Evolutionary conservation across 2,329 filamentous ascomycete species (phyloP).

Genomic region (Ophiobolus disseminans): DNA sequence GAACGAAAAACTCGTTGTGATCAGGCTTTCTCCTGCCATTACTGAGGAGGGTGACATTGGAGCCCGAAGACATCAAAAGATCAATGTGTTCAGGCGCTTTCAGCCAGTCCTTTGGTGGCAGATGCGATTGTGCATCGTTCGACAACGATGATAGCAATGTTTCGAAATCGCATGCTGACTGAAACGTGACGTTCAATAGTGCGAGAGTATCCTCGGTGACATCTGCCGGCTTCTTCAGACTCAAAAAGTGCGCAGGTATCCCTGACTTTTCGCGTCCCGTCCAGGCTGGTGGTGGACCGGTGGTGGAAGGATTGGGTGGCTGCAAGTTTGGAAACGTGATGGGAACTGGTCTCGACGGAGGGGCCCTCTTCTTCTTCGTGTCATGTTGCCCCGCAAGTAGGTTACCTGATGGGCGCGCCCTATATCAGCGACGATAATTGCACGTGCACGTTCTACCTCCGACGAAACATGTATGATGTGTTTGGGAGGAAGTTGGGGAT

Average conservation of each 20-base stretch:
- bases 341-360: constrained; percentile 58
- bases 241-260: constrained; percentile 53
- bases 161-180: constrained; percentile 47
- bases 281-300: constrained; percentile 39
- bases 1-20: constrained; percentile 57
- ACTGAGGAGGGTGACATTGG: constrained; percentile 47
- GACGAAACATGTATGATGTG: constrained; percentile 40
- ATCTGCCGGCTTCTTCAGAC: constrained; percentile 51
- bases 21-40: constrained; percentile 59
- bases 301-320: constrained; percentile 42
- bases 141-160: constrained; percentile 46
- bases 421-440: constrained; percentile 39
- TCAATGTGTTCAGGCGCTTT: constrained; percentile 36
- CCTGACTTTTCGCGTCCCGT: constrained; percentile 46
- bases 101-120: constrained; percentile 50
- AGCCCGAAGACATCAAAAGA: constrained; percentile 29
- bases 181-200: constrained; percentile 53
- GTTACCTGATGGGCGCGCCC: constrained; percentile 33
- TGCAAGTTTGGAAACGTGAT: constrained; percentile 60
- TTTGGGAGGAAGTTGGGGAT: constrained; percentile 22
- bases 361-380: constrained; percentile 50
- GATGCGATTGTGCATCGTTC: constrained; percentile 44
- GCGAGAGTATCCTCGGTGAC: constrained; percentile 49
- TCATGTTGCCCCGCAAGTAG: constrained; percentile 51
- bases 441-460: constrained; percentile 30